phyloP scores from a whole-genome alignment of 257 asterid genomes.

The Scutellaria baicalensis region DNA sequence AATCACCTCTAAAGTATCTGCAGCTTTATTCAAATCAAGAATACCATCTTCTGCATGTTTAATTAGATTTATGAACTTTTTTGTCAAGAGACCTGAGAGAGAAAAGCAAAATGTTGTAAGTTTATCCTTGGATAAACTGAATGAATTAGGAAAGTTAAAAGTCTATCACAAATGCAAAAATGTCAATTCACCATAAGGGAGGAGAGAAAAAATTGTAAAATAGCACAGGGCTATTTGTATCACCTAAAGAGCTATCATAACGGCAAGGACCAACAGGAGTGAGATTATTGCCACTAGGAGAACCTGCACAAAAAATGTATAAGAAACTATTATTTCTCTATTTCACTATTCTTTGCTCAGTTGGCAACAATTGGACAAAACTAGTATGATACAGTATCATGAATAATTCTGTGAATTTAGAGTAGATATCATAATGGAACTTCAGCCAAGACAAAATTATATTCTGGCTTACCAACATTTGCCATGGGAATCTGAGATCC shows the following conservation, averaged over 20 bases:
- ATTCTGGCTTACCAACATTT: constrained; percentile 56
- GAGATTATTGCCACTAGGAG: constrained; percentile 68
- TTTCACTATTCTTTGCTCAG: not conserved
- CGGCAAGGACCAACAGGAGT: constrained; percentile 93
- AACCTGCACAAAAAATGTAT: constrained; percentile 45
- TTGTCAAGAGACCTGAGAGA: constrained; percentile 78
- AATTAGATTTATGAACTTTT: constrained; percentile 82
- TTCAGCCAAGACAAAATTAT: not conserved
- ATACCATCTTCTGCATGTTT: constrained; percentile 94
- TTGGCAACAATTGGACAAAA: constrained; percentile 2
- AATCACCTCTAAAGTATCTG: constrained; percentile 82
- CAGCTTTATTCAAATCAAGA: constrained; percentile 94
- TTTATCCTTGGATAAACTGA: not conserved
- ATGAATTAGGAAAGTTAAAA: not conserved
- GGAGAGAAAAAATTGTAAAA: not conserved
- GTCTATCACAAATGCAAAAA: not conserved
- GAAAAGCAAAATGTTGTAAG: not conserved
- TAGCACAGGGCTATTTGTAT: constrained; percentile 2
- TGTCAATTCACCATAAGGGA: not conserved
- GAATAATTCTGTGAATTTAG: not conserved
- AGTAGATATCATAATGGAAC: not conserved
- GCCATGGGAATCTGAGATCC: constrained; percentile 42
- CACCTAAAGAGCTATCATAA: constrained; percentile 95
- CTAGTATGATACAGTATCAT: not conserved
- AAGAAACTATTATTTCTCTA: constrained; percentile 3